phyloP scores from a whole-genome alignment of 768 basidiomycete genomes.

The Suillus paluster region DNA sequence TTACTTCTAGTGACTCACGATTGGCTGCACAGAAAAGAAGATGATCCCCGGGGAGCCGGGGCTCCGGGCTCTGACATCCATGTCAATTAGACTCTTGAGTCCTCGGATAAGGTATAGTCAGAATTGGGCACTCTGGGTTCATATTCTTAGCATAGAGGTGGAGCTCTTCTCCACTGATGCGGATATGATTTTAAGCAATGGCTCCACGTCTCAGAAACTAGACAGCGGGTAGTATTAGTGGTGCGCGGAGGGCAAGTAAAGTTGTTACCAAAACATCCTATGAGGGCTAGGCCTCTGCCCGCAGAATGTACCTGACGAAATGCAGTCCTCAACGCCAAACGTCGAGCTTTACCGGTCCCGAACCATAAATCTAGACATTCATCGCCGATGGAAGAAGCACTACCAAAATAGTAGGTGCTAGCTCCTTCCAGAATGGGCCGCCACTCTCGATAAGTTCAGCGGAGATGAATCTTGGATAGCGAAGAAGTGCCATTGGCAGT shows the following conservation, averaged over 20 bases:
- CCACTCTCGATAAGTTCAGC: slow-evolving; percentile 19
- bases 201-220: not conserved
- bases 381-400: slow-evolving; percentile 28
- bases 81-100: slow-evolving; percentile 12
- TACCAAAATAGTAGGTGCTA: slow-evolving; percentile 22
- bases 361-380: not conserved
- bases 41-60: slow-evolving; percentile 5
- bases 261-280: not conserved
- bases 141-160: slow-evolving; percentile 1
- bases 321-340: not conserved
- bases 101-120: slow-evolving; percentile 13
- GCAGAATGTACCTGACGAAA: not conserved
- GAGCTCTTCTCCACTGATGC: not conserved
- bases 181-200: not conserved
- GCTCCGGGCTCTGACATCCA: slow-evolving; percentile 1
- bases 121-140: not conserved
- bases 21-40: not conserved
- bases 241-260: not conserved
- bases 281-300: not conserved
- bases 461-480: slow-evolving; percentile 34
- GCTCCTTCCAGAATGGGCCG: slow-evolving; percentile 23
- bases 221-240: not conserved
- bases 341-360: slow-evolving; percentile 7
- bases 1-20: not conserved
- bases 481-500: slow-evolving; percentile 25